Percentiles rank a stretch among this genome's conserved stretches.
Evolutionary conservation across 306 rosid genomes (phyloP).

Genomic region (Lotus japonicus): DNA sequence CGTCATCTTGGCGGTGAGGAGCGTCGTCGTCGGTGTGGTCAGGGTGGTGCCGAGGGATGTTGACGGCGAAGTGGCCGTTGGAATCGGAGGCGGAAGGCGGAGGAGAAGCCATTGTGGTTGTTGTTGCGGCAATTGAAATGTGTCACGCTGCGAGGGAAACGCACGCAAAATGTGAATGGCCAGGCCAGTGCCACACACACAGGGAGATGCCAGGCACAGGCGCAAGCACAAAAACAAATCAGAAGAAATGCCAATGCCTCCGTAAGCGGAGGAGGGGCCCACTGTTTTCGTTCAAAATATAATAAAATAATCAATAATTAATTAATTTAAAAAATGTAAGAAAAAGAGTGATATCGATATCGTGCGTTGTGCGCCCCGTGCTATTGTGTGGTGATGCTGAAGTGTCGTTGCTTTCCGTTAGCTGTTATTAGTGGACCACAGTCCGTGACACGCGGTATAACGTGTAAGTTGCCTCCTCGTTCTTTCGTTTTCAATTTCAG

Average conservation of each 20-base stretch:
- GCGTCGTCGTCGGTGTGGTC: neutral
- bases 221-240: neutral
- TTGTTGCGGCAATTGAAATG: conserved; percentile 11
- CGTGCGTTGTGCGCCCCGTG: neutral
- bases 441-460: neutral
- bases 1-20: neutral
- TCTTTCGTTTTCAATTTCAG: neutral
- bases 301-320: neutral
- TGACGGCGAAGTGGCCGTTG: conserved; percentile 27
- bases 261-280: no score
- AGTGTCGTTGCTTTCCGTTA: neutral
- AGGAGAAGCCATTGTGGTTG: conserved; percentile 44
- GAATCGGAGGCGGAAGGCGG: conserved; percentile 29
- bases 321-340: neutral
- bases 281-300: conserved; percentile 1
- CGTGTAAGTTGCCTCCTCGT: no score
- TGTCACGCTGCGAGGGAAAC: conserved; percentile 19
- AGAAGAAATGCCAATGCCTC: no score
- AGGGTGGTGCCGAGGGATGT: neutral
- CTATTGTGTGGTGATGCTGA: conserved; percentile 18
- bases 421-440: neutral
- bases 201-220: neutral
- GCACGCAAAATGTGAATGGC: neutral
- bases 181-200: neutral
- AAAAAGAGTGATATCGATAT: no score